Evolutionary conservation across 331 rosid genomes (phyloP).

Genomic region (Acacia pycnantha): DNA sequence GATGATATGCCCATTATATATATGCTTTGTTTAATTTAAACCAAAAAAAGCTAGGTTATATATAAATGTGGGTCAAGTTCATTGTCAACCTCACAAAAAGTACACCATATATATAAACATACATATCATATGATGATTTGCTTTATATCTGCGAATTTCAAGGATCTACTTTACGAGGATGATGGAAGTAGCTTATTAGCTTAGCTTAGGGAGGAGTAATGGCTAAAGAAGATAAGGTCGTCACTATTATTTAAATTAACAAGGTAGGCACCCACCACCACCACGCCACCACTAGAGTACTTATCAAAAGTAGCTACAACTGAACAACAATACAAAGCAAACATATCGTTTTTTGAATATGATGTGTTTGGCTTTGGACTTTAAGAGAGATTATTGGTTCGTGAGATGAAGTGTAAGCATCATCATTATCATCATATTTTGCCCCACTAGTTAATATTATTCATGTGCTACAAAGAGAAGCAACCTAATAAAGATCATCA

Average conservation of each 20-base stretch:
- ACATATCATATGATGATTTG: neutral
- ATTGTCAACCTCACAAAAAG: slow-evolving; percentile 48
- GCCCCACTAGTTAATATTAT: slow-evolving; percentile 47
- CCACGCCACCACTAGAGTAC: neutral
- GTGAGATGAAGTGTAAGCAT: slow-evolving; percentile 51
- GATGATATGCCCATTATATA: neutral
- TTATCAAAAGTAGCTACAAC: neutral
- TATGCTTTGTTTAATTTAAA: neutral
- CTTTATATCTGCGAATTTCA: neutral
- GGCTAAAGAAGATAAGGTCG: slow-evolving; percentile 67
- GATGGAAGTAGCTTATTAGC: slow-evolving; percentile 17
- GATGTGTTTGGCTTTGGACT: slow-evolving; percentile 31
- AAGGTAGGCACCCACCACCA: neutral
- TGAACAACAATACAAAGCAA: too few relatives aligned
- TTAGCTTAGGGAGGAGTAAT: slow-evolving; percentile 38
- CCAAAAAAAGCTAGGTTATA: neutral
- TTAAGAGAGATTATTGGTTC: slow-evolving; percentile 41
- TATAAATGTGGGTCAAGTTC: slow-evolving; percentile 43
- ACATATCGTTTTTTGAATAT: too few relatives aligned
- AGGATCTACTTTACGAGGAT: slow-evolving; percentile 47
- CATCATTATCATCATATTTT: slow-evolving; percentile 28
- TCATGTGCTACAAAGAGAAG: neutral
- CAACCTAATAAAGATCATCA: neutral
- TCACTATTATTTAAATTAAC: slow-evolving; percentile 39
- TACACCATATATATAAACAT: neutral